Conservation (phyloP, 2,329 filamentous ascomycete species). For the Talaromyces sp. region DNA sequence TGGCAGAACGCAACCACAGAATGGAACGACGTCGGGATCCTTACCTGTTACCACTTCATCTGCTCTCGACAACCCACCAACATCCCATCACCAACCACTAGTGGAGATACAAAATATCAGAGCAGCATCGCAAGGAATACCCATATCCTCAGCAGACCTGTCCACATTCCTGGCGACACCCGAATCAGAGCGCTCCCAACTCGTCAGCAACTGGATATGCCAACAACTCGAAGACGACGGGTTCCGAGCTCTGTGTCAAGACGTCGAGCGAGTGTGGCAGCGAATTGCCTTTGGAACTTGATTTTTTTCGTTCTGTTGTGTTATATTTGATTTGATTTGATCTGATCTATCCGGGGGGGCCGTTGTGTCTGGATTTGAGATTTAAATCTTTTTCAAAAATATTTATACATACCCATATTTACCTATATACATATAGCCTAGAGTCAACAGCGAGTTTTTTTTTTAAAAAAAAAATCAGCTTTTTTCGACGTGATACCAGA, state of each 20-base stretch:
- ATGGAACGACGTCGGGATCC: not conserved
- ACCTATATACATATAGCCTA: not conserved
- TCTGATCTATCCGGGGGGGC: not conserved
- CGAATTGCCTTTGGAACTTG: slow-evolving; percentile 34
- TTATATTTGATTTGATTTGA: not conserved
- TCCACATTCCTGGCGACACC: slow-evolving; percentile 27
- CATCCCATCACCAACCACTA: not conserved
- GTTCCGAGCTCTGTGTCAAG: slow-evolving; percentile 37
- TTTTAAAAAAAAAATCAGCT: not conserved
- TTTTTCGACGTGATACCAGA: not conserved
- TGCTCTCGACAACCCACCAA: not conserved
- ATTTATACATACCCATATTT: not conserved
- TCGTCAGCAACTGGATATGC: slow-evolving; percentile 39
- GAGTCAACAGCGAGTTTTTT: not conserved
- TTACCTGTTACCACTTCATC: not conserved
- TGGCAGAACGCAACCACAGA: not conserved
- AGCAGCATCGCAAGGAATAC: not conserved
- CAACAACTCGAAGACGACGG: slow-evolving; percentile 36
- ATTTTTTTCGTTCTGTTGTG: not conserved
- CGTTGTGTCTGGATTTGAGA: not conserved
- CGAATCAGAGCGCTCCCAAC: slow-evolving; percentile 25
- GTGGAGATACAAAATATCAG: not conserved
- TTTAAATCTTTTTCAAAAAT: not conserved
- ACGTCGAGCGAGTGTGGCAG: slow-evolving; percentile 37
- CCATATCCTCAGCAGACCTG: slow-evolving; percentile 20